Evolutionary conservation across 352 stramenopile species (phyloP), one percentile per base, ranked within the genome.

Genomic region (Pythium phragmiticola): DNA sequence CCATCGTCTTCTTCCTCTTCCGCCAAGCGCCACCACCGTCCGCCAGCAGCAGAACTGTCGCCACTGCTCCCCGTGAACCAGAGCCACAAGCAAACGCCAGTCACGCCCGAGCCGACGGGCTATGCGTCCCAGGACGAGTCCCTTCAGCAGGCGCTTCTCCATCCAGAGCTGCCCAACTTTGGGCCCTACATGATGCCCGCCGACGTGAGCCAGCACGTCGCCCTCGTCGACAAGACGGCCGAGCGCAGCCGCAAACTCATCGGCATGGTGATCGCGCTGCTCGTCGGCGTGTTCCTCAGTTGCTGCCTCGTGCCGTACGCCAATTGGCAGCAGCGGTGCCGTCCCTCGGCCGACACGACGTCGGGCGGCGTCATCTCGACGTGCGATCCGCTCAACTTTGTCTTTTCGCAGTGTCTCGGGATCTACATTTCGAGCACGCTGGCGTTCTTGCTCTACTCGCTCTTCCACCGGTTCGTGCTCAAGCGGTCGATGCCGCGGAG

Each of bases 331-430:
- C 69, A 82, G 17, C 36, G 63, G 5, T 94, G 85, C 47, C 67
- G 30, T 21, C 83, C 83, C 17, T 77, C 73, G 12, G 30, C 63
- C 17, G 45, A 63, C 13, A 62, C 60, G 2, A 62, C 60, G 1
- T 54, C 61, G 6, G 61, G 42, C 13, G 76, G 50, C 11, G 60
- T 92, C 28, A 52, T 90, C 28, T 67, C 76, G 58, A 88, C 78
- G 26, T 94, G 85, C 70, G 87, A 90, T 68, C 83, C 83, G 50
- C 74, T 92, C 47, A 82, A 90, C 68, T 94, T 94, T 59, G 74
- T 91, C 41, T 94, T 94, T 58, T 90, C 81, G 56, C 85, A 94
- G 65, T 92, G 83, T 62, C 71, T 94, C 48, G 85, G 85, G 60
- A 80, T 94, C 43, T 94, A 94, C 71, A 52, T 92, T 42, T 83